Base-by-base conservation (phyloP, 768 basidiomycete genomes). In the Rhodosporidiobolus sp. region DNA sequence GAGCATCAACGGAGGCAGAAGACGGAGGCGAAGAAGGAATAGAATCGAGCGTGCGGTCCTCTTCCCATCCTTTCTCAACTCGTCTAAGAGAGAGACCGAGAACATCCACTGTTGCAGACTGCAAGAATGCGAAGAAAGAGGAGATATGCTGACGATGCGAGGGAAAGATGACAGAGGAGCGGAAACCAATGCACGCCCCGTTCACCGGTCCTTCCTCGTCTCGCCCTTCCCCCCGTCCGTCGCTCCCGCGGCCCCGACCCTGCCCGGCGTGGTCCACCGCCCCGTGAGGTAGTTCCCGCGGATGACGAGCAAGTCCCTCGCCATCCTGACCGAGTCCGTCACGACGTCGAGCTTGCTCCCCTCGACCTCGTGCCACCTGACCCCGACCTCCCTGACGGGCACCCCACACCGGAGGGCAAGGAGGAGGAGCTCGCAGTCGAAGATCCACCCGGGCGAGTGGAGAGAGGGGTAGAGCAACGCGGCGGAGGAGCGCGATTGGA, bases 301-400 rank as follows among this genome's bases (percentile, higher is more conserved):
- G 46, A 97, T 85, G 43, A 97, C 85, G 58, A 95, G 78, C 79
- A 96, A 80, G 79, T 97, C 94, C 70, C 89, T 84, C 48, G 94
- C 83, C 94, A 97, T 97, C 79, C 91, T 89, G 64, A 95, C 77
- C 35, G 89, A 90, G 75, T 93, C 94, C 67, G 86, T 86, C 70
- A 91, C 85, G 54, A 97, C 88, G 74, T 89, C 72, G 88, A 97
- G 84, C 82, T 97, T 97, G 83, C 92, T 94, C 53, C 94, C 94
- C 0, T 88, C 85, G 5, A 97, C 90, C 82, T 97, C 94, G 70
- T 92, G 89, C 94, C 94, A 97, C 75, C 88, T 87, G 38, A 97
- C 88, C 0, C 92, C 87, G 12, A 96, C 91, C 79, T 97, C 94
- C 12, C 81, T 85, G 3, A 94, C 89, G 3, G 92, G 90, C 69